Evolutionary conservation across 1,284 basidiomycete species (phyloP).

Genomic region (Ustilago xerochloae): DNA sequence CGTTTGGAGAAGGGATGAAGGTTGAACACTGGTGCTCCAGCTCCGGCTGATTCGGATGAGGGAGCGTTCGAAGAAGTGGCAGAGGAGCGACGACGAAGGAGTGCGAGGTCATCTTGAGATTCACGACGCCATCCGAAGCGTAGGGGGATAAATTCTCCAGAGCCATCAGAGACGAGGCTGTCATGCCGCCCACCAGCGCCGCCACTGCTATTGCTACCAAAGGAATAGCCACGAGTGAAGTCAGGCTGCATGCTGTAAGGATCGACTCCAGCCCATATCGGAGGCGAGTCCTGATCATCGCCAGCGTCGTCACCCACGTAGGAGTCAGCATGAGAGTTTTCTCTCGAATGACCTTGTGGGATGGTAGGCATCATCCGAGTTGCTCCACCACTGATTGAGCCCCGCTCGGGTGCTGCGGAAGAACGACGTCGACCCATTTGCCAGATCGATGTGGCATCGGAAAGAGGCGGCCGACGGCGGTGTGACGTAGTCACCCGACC

Average conservation of each 20-base stretch:
- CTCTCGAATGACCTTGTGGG: slow-evolving; percentile 32
- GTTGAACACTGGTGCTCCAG: slow-evolving; percentile 15
- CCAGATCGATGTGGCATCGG: slow-evolving; percentile 23
- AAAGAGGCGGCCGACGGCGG: too few relatives aligned
- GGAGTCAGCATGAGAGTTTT: slow-evolving; percentile 24
- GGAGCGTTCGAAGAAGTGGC: background rate
- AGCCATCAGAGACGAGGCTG: slow-evolving; percentile 15
- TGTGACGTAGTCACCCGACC: too few relatives aligned
- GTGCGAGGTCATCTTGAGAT: slow-evolving; percentile 32
- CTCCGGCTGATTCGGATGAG: background rate
- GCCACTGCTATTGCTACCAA: too few relatives aligned
- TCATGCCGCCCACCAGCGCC: slow-evolving; percentile 1
- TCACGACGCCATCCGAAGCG: slow-evolving; percentile 21
- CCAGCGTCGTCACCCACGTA: background rate
- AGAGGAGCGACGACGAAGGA: slow-evolving; percentile 8
- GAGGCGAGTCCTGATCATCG: background rate
- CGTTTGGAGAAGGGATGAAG: slow-evolving; percentile 11
- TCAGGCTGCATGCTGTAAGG: slow-evolving; percentile 12
- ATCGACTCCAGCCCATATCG: slow-evolving; percentile 18
- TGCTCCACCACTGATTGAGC: slow-evolving; percentile 7
- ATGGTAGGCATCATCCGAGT: slow-evolving; percentile 35
- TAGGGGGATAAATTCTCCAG: slow-evolving; percentile 22
- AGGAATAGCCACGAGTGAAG: slow-evolving; percentile 3
- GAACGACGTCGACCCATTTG: slow-evolving; percentile 33
- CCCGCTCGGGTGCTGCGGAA: slow-evolving; percentile 10